phyloP scores from a whole-genome alignment of 2,329 filamentous ascomycete species.

The Fusarium citri region DNA sequence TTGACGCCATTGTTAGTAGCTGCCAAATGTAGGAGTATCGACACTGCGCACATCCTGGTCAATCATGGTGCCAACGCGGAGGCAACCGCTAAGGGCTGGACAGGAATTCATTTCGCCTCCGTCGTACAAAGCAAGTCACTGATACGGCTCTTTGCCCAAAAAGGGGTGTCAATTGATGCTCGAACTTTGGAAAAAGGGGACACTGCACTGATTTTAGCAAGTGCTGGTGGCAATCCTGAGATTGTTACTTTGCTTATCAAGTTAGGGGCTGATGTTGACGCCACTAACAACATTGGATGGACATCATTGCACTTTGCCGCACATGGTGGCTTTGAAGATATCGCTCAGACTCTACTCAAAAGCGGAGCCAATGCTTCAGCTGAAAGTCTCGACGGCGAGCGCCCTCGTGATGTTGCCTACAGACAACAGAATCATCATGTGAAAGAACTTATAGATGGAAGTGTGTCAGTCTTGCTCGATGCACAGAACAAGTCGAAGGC shows the following conservation, averaged over 20 bases:
- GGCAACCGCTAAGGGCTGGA: background rate
- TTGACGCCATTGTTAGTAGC: background rate
- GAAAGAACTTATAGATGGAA: background rate
- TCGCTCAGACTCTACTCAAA: background rate
- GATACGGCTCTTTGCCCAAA: background rate
- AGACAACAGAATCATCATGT: fast-evolving
- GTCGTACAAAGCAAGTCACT: background rate
- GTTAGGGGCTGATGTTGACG: background rate
- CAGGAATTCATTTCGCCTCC: background rate
- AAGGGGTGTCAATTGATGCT: background rate
- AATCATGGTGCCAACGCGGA: background rate
- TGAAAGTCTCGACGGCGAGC: background rate
- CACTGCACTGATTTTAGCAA: background rate
- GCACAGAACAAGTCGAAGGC: background rate
- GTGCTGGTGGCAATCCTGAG: background rate
- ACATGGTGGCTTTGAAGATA: background rate
- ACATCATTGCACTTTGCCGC: background rate
- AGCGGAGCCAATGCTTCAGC: background rate
- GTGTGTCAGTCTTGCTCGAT: background rate
- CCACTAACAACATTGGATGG: background rate
- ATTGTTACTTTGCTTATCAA: background rate
- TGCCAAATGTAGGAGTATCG: background rate
- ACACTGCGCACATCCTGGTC: background rate
- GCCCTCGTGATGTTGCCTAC: background rate
- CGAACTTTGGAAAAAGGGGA: too few relatives aligned